A percentile compares a stretch with the other conserved stretches of the same genome.
Conservation (phyloP, 495 filamentous ascomycete genomes). For the Penicillium maclennaniae region DNA sequence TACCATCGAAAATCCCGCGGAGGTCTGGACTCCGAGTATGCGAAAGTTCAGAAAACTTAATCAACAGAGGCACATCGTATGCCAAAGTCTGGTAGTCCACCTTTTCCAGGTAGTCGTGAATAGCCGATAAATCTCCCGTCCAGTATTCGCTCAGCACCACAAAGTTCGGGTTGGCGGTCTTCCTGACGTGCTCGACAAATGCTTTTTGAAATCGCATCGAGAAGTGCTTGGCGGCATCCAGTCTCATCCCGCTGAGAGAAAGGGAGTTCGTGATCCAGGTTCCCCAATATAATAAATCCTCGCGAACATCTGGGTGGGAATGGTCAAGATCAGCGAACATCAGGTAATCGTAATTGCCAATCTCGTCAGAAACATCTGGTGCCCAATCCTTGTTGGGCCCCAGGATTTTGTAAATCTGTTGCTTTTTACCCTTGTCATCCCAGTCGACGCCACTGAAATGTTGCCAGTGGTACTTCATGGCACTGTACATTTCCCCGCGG, state of each 20-base stretch:
- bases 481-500: constrained; percentile 55
- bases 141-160: constrained; percentile 76
- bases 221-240: constrained; percentile 76
- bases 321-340: constrained; percentile 68
- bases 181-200: constrained; percentile 53
- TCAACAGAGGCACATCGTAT: constrained; percentile 66
- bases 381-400: constrained; percentile 65
- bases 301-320: constrained; percentile 57
- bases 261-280: constrained; percentile 59
- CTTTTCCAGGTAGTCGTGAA: constrained; percentile 55
- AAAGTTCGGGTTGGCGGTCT: constrained; percentile 46
- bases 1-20: constrained; percentile 55
- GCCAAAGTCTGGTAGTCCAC: constrained; percentile 57
- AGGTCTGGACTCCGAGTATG: constrained; percentile 53
- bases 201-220: constrained; percentile 58
- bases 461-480: constrained; percentile 62
- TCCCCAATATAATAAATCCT: constrained; percentile 64
- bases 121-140: constrained; percentile 53
- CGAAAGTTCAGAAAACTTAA: constrained; percentile 58
- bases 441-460: constrained; percentile 71
- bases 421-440: constrained; percentile 53
- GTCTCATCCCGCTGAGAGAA: constrained; percentile 60
- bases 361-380: constrained; percentile 57
- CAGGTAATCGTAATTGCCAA: constrained; percentile 72
- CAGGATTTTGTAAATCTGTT: constrained; percentile 64